Evolutionary conservation across 2,329 filamentous ascomycete genomes (phyloP).

Genomic region (Aspergillus sp.): DNA sequence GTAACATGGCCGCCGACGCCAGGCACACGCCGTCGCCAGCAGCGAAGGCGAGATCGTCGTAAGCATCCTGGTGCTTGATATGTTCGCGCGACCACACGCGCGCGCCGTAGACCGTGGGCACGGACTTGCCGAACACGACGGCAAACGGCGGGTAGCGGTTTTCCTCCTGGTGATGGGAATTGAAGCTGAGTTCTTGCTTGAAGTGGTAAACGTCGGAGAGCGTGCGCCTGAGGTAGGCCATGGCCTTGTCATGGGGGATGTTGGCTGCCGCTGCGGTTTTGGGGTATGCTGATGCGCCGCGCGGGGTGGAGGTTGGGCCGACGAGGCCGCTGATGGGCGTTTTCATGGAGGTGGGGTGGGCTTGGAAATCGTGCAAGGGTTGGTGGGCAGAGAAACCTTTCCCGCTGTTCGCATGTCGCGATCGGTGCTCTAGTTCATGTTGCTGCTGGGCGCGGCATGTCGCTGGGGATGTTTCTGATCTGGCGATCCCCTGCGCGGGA

Average conservation of each 20-base stretch:
- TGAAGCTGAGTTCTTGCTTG: slow-evolving; percentile 63
- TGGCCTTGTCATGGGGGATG: slow-evolving; percentile 47
- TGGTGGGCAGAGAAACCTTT: not conserved
- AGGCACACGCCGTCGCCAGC: slow-evolving; percentile 85
- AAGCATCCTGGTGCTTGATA: slow-evolving; percentile 68
- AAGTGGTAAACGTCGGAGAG: slow-evolving; percentile 65
- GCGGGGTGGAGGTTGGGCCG: slow-evolving; percentile 18
- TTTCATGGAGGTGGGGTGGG: slow-evolving; percentile 12
- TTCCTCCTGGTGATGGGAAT: slow-evolving; percentile 47
- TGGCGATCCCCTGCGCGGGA: not conserved
- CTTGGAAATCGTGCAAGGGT: slow-evolving; percentile 4
- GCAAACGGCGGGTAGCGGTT: slow-evolving; percentile 76
- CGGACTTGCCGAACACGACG: slow-evolving; percentile 77
- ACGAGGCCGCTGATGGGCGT: slow-evolving; percentile 25
- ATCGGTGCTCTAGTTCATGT: not conserved
- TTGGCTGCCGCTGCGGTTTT: slow-evolving; percentile 33
- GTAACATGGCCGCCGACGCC: slow-evolving; percentile 76
- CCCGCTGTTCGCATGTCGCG: not conserved
- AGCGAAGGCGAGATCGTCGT: slow-evolving; percentile 79
- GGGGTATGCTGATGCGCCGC: slow-evolving; percentile 11
- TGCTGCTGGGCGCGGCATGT: not conserved
- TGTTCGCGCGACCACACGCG: slow-evolving; percentile 63
- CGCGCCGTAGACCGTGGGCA: slow-evolving; percentile 76
- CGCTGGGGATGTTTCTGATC: not conserved
- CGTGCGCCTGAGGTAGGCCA: slow-evolving; percentile 65